Evolutionary conservation across 108 stramenopile genomes (phyloP).

Genomic region (Discostella stelligeroides): DNA sequence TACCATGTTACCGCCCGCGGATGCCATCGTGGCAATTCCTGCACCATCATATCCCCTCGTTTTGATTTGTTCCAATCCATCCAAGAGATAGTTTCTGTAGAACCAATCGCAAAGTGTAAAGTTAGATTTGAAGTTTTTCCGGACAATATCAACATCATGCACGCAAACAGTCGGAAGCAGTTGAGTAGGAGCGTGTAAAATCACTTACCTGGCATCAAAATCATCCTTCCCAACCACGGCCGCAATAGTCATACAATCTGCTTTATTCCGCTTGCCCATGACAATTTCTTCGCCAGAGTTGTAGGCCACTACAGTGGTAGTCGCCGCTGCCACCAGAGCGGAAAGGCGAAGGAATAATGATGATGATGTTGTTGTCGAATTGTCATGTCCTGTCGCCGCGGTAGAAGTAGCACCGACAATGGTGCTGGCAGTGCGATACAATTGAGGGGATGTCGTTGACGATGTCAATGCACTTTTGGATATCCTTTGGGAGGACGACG

Average conservation of each 20-base stretch:
- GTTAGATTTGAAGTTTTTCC: not conserved
- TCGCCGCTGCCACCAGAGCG: slow-evolving; percentile 2
- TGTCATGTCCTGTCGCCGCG: not conserved
- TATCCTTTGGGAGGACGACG: too few relatives aligned
- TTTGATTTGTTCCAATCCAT: slow-evolving; percentile 82
- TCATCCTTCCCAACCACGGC: slow-evolving; percentile 53
- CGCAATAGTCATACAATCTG: slow-evolving; percentile 52
- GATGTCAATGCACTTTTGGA: too few relatives aligned
- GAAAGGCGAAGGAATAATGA: not conserved
- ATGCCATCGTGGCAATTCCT: slow-evolving; percentile 72
- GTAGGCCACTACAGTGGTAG: not conserved
- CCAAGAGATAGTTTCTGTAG: slow-evolving; percentile 63
- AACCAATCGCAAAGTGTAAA: too few relatives aligned
- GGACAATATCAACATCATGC: not conserved
- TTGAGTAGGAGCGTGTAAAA: not conserved
- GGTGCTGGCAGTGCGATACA: not conserved
- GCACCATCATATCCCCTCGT: slow-evolving; percentile 91
- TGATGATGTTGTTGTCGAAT: not conserved
- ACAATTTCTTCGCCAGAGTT: not conserved
- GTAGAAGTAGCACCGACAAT: not conserved
- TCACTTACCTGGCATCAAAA: slow-evolving; percentile 53
- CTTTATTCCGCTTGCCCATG: slow-evolving; percentile 10
- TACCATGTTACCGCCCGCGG: slow-evolving; percentile 31
- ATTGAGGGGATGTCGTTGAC: too few relatives aligned
- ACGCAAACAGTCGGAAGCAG: too few relatives aligned